Evolutionary conservation across 2,329 filamentous ascomycete species (phyloP).

Genomic region (Phoma sp.): DNA sequence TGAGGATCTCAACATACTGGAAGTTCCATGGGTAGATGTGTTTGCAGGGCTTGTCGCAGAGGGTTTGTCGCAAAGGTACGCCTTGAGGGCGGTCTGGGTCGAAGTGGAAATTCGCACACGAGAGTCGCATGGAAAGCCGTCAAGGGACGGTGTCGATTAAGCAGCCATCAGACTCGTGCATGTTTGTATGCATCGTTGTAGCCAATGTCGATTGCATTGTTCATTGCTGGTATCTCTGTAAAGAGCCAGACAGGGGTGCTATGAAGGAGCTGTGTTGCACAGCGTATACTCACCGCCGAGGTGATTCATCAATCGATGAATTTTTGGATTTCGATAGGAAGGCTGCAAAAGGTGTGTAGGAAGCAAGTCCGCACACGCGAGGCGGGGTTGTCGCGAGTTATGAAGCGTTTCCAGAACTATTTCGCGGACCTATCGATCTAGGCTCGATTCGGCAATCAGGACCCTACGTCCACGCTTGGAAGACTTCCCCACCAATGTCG

Average conservation of each 20-base stretch:
- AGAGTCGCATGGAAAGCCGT: background rate
- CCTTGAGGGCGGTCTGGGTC: background rate
- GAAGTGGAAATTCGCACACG: slow-evolving; percentile 4
- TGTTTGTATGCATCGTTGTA: background rate
- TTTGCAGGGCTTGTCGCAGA: slow-evolving; percentile 2
- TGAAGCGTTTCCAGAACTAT: slow-evolving; percentile 26
- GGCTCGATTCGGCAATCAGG: slow-evolving; percentile 33
- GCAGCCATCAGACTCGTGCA: background rate
- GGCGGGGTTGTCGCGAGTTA: slow-evolving; percentile 33
- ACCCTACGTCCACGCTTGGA: slow-evolving; percentile 35
- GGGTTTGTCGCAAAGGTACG: slow-evolving; percentile 13
- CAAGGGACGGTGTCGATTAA: background rate
- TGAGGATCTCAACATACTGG: background rate
- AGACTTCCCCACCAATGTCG: slow-evolving; percentile 38
- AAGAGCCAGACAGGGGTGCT: slow-evolving; percentile 11
- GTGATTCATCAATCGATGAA: background rate
- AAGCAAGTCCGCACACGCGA: slow-evolving; percentile 26
- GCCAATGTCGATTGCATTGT: slow-evolving; percentile 15
- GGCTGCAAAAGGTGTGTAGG: slow-evolving; percentile 13
- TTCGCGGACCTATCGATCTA: slow-evolving; percentile 23
- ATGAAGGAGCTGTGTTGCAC: slow-evolving; percentile 8
- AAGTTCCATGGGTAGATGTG: background rate
- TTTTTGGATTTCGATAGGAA: background rate
- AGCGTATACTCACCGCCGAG: slow-evolving; percentile 9
- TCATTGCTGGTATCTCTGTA: slow-evolving; percentile 6